Evolutionary conservation across 495 filamentous ascomycete genomes (phyloP).

Genomic region (Tuber aestivum): DNA sequence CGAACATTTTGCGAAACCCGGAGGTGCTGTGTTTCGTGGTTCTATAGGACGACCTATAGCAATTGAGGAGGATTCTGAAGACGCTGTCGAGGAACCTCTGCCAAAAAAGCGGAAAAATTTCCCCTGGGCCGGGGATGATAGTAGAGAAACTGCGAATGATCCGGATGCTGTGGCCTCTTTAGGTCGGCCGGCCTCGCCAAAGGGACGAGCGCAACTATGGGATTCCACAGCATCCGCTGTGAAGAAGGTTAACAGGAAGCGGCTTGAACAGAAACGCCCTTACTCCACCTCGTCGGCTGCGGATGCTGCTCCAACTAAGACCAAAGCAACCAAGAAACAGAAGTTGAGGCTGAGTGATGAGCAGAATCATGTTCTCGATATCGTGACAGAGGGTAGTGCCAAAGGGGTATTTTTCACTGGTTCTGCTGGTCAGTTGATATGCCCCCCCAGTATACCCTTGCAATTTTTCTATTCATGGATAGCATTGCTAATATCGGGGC

Average conservation of each 20-base stretch:
- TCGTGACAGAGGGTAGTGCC: conserved; percentile 62
- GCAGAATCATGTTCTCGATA: conserved; percentile 71
- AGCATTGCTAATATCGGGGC: neutral
- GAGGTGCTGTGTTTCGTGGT: conserved; percentile 10
- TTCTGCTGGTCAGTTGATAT: conserved; percentile 61
- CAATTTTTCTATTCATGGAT: neutral
- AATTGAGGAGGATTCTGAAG: conserved; percentile 44
- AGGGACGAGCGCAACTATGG: conserved; percentile 54
- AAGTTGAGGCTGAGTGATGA: conserved; percentile 64
- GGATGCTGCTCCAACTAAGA: conserved; percentile 44
- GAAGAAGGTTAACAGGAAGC: conserved; percentile 72
- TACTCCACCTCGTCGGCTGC: conserved; percentile 13
- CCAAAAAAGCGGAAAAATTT: conserved; percentile 39
- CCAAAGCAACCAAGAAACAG: conserved; percentile 43
- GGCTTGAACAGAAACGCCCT: conserved; percentile 53
- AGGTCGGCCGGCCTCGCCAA: conserved; percentile 41
- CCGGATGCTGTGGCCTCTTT: conserved; percentile 18
- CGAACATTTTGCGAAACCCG: conserved; percentile 45
- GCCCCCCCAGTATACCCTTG: neutral
- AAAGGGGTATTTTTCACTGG: conserved; percentile 98
- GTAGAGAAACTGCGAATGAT: conserved; percentile 38
- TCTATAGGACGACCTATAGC: conserved; percentile 25
- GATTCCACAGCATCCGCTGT: conserved; percentile 73
- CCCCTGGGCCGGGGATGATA: conserved; percentile 40
- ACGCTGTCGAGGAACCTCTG: conserved; percentile 28